Percentiles rank a stretch among this genome's conserved stretches.
These are phyloP conservation scores for Simmondsia chinensis DNA, from an alignment of 148 eudicot genomes.

Conservation along the genomic window DNA sequence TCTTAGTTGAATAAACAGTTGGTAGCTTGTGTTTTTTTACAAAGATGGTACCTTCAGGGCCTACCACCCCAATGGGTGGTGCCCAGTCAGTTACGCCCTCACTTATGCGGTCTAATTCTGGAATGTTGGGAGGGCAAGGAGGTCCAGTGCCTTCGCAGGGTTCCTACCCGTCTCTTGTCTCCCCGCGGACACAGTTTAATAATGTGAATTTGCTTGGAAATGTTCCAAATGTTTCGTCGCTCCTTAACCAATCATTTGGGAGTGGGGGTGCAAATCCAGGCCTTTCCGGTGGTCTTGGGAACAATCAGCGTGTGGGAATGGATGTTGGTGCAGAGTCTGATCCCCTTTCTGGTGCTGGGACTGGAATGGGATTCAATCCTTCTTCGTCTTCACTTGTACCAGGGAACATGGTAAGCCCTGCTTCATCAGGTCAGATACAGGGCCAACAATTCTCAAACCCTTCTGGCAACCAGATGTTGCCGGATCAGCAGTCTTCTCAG, in stretches of 20 bases:
- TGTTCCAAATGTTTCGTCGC: conserved; percentile 62
- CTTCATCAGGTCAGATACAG: conserved; percentile 42
- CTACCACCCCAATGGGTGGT: conserved; percentile 75
- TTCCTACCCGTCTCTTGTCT: conserved; percentile 53
- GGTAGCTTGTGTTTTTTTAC: conserved; percentile 3
- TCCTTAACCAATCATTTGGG: conserved; percentile 69
- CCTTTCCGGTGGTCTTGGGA: conserved; percentile 36
- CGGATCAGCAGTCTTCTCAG: conserved; percentile 54
- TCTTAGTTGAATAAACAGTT: conserved; percentile 3
- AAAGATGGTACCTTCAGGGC: conserved; percentile 84
- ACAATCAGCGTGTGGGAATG: conserved; percentile 37
- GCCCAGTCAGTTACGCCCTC: conserved; percentile 65
- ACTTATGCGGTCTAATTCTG: conserved; percentile 67
- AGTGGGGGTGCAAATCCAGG: conserved; percentile 56
- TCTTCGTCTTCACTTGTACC: conserved; percentile 41
- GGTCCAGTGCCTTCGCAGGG: conserved; percentile 57
- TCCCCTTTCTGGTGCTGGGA: conserved; percentile 49
- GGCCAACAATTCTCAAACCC: conserved; percentile 40
- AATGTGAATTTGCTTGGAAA: conserved; percentile 74
- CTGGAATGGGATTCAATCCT: conserved; percentile 62
- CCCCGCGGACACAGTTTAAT: conserved; percentile 65
- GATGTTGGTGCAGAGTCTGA: conserved; percentile 65
- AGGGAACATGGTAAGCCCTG: conserved; percentile 30
- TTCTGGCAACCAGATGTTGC: conserved; percentile 43
- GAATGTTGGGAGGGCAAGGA: conserved; percentile 71